Conservation (phyloP, 257 asterid species). For the Parsonsia alboflavescens region DNA sequence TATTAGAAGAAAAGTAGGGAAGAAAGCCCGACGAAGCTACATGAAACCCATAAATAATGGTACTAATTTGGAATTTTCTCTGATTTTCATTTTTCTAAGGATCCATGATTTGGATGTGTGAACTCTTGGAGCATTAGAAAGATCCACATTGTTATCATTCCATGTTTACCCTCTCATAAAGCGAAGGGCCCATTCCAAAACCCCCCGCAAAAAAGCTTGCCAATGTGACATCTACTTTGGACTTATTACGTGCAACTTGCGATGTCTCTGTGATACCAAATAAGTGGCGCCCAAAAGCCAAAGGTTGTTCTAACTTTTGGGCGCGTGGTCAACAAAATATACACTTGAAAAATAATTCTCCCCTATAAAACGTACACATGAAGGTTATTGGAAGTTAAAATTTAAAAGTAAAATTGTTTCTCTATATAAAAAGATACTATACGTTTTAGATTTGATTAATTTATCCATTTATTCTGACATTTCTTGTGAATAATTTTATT, state of each 20-base stretch:
- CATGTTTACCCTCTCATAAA: constrained; percentile 16
- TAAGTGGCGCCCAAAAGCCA: not conserved
- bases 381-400: no score
- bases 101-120: constrained; percentile 5
- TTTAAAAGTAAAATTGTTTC: no score
- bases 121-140: constrained; percentile 13
- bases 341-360: no score
- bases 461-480: no score
- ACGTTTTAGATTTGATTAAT: no score
- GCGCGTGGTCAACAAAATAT: not conserved
- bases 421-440: no score
- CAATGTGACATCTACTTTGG: constrained; percentile 16
- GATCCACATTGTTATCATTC: constrained; percentile 10
- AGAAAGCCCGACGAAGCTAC: no score
- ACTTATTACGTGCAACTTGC: constrained; percentile 1
- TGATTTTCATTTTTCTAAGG: not conserved
- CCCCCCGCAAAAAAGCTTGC: constrained; percentile 17
- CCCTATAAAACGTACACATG: no score
- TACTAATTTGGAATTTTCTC: not conserved
- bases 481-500: no score
- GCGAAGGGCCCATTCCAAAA: constrained; percentile 12
- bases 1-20: no score
- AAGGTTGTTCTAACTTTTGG: not conserved
- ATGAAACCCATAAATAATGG: no score
- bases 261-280: not conserved